A percentile compares a stretch with the other conserved stretches of the same genome.
Evolutionary conservation across 1,139 yeast species (phyloP).

Genomic region (Geotrichum aggregatum): DNA sequence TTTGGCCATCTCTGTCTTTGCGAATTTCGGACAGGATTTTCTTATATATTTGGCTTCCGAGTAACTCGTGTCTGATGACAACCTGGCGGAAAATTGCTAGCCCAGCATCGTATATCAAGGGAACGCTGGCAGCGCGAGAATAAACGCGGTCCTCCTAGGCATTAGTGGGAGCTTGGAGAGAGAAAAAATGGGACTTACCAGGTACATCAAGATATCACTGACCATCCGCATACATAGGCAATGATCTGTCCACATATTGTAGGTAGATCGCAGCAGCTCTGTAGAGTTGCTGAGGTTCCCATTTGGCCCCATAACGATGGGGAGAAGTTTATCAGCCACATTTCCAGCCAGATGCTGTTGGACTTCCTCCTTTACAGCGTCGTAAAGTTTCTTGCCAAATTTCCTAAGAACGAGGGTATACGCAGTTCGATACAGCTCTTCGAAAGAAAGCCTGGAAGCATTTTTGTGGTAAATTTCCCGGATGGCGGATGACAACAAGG

Average conservation of each 20-base stretch:
- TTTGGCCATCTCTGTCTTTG: conserved; percentile 56
- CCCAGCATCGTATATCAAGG: conserved; percentile 73
- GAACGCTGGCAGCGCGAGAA: conserved; percentile 64
- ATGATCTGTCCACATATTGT: conserved; percentile 70
- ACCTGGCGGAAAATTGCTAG: conserved; percentile 52
- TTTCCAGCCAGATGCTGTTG: conserved; percentile 46
- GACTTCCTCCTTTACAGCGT: conserved; percentile 53
- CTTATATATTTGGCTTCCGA: conserved; percentile 49
- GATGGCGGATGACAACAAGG: conserved; percentile 65
- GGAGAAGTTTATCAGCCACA: conserved; percentile 29
- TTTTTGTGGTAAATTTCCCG: conserved; percentile 68
- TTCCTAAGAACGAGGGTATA: conserved; percentile 75
- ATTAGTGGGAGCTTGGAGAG: neutral
- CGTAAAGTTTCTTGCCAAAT: conserved; percentile 66
- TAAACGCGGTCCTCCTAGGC: conserved; percentile 57
- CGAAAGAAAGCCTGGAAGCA: conserved; percentile 75
- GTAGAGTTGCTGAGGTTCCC: conserved; percentile 7
- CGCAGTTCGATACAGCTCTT: conserved; percentile 76
- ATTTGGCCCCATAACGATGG: conserved; percentile 23
- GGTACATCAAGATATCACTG: conserved; percentile 81
- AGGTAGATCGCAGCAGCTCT: conserved; percentile 47
- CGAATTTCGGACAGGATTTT: conserved; percentile 57
- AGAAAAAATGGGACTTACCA: conserved; percentile 32
- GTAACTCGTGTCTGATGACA: conserved; percentile 28
- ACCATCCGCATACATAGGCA: conserved; percentile 71